phyloP scores from a whole-genome alignment of 345 rosid species.

The Physaria fendleri region DNA sequence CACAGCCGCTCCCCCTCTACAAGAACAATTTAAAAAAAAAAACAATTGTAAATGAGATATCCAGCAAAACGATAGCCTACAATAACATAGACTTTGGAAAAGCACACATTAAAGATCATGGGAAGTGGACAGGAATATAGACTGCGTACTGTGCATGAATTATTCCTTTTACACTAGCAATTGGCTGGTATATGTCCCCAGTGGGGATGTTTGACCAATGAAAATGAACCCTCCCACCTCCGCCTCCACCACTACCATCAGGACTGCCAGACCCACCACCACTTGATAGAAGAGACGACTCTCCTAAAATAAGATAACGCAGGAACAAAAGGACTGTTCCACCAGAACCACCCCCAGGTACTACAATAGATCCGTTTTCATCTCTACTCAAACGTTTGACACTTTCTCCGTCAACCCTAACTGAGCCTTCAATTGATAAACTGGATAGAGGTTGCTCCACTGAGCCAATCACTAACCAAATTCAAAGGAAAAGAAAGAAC shows the following conservation, averaged over 20 bases:
- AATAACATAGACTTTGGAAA: neutral
- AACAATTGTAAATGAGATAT: conserved; percentile 3
- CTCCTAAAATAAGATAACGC: conserved; percentile 50
- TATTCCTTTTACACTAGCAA: conserved; percentile 76
- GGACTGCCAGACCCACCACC: conserved; percentile 84
- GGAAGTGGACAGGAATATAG: neutral
- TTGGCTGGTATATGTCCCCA: conserved; percentile 98
- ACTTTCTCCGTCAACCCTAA: conserved; percentile 86
- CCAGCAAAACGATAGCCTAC: conserved; percentile 1
- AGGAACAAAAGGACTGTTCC: conserved; percentile 83
- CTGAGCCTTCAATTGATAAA: conserved; percentile 67
- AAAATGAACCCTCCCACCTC: conserved; percentile 99
- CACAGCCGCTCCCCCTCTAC: conserved; percentile 74
- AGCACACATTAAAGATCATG: neutral
- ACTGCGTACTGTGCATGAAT: conserved; percentile 58
- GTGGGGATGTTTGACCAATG: conserved; percentile 97
- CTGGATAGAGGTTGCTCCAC: conserved; percentile 84
- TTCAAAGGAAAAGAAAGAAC: conserved; percentile 19
- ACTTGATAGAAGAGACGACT: conserved; percentile 73
- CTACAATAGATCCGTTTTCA: conserved; percentile 34
- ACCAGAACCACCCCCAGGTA: conserved; percentile 98
- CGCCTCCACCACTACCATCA: conserved; percentile 87
- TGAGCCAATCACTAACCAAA: conserved; percentile 84
- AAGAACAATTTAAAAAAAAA: neutral
- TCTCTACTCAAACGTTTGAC: conserved; percentile 29